Percentiles rank a stretch among this genome's conserved stretches.
These are phyloP conservation scores for Thoreauomyces humboldtii DNA, from an alignment of 192 early-diverging fungal genomes.

Conservation along the genomic window DNA sequence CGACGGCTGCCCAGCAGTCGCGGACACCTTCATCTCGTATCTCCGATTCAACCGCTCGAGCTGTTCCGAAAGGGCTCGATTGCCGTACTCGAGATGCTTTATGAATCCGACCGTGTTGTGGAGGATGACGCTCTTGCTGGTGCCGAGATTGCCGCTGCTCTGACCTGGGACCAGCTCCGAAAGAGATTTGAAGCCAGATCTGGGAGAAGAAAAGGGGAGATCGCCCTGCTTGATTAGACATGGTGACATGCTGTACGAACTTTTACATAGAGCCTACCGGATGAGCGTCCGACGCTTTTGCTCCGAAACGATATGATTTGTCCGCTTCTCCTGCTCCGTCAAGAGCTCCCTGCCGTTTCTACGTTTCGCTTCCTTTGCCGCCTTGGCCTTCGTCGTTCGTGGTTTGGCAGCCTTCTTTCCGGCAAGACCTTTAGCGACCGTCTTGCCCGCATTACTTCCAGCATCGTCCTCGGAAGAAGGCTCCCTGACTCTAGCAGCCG, in stretches of 20 bases:
- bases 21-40: slow-evolving; percentile 10
- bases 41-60: slow-evolving; percentile 21
- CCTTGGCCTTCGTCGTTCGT: too few relatives aligned
- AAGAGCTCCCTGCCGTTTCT: slow-evolving; percentile 55
- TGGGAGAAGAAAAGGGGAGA: background rate
- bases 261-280: background rate
- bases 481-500: too few relatives aligned
- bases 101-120: slow-evolving; percentile 70
- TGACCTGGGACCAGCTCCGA: slow-evolving; percentile 33
- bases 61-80: slow-evolving; percentile 43
- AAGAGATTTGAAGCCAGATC: slow-evolving; percentile 32
- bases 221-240: background rate
- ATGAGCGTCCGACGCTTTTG: slow-evolving; percentile 73
- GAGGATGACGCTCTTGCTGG: slow-evolving; percentile 64
- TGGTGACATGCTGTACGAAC: background rate
- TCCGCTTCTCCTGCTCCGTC: slow-evolving; percentile 72
- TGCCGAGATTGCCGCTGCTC: slow-evolving; percentile 40
- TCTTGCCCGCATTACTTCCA: too few relatives aligned
- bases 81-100: slow-evolving; percentile 56
- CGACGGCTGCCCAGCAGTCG: too few relatives aligned
- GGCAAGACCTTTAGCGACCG: too few relatives aligned
- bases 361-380: slow-evolving; percentile 11
- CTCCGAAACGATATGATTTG: slow-evolving; percentile 74
- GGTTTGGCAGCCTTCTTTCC: too few relatives aligned
- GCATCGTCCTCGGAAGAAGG: too few relatives aligned